Evolutionary conservation across 2,329 filamentous ascomycete species (phyloP), one percentile per base, ranked within the genome.

Genomic region (Hymenoscyphus salicellus): DNA sequence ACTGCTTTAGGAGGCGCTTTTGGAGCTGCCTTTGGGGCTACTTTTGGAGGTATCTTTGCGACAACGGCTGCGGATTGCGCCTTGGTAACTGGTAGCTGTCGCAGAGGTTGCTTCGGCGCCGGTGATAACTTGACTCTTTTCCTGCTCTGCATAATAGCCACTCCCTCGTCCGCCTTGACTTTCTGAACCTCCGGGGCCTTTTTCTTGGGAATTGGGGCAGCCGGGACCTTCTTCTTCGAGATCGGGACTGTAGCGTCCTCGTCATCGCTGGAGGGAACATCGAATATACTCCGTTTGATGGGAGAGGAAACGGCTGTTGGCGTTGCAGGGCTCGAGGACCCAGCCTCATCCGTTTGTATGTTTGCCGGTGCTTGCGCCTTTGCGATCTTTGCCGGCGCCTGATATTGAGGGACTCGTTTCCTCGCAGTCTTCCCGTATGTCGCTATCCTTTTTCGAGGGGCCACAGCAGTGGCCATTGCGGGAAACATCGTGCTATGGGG

Each of bases 371-470:
- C 8, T 33, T 57, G 28, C 55, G 33, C 55, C 26, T 60, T 46
- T 14, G 55, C 28, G 26, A 33, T 30, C 55, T 56, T 32, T 30
- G 55, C 55, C 55, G 55, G 57, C 33, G 23, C 33, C 33, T 43
- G 67, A 46, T 72, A 71, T 5, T 73, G 71, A 6, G 73, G 71
- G 58, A 75, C 68, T 23, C 71, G 70, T 62, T 67, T 72, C 32
- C 73, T 68, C 11, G 64, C 67, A 33, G 72, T 58, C 63, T 75
- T 77, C 1, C 75, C 75, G 66, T 77, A 77, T 5, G 75, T 77
- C 7, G 70, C 65, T 33, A 75, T 66, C 43, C 68, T 70, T 66
- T 74, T 77, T 58, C 73, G 70, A 56, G 71, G 67, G 14, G 60
- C 46, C 7, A 38, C 63, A 6, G 72, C 60, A 5, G 73, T 67